These are phyloP conservation scores for Pichia sp. DNA, from an alignment of 1,139 yeast genomes.

Conservation along the genomic window DNA sequence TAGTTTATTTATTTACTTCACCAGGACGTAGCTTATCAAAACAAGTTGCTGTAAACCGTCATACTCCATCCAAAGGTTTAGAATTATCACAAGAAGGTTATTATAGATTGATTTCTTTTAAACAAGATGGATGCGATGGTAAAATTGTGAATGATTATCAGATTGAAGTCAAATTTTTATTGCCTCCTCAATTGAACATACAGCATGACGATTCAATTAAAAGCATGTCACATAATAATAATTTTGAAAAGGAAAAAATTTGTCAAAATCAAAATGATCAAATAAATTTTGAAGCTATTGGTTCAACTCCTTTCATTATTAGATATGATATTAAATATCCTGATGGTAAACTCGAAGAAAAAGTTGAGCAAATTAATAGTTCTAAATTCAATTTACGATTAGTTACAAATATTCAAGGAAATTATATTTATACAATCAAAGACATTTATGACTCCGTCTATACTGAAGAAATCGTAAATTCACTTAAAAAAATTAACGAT, in stretches of 20 bases:
- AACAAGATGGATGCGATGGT: constrained; percentile 69
- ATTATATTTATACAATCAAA: constrained; percentile 53
- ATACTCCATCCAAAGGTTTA: constrained; percentile 34
- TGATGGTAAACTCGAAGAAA: constrained; percentile 38
- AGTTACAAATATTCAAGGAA: constrained; percentile 38
- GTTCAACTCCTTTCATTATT: constrained; percentile 68
- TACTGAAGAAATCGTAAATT: constrained; percentile 38
- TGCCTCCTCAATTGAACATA: constrained; percentile 46
- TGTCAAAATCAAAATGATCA: constrained; percentile 23
- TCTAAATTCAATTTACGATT: constrained; percentile 37
- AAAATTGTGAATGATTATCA: constrained; percentile 34
- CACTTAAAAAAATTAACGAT: constrained; percentile 21
- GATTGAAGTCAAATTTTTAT: constrained; percentile 44
- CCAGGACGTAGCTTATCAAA: constrained; percentile 24
- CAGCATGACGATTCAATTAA: constrained; percentile 11
- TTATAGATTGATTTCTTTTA: constrained; percentile 52
- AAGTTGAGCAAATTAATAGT: constrained; percentile 46
- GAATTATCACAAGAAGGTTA: constrained; percentile 52
- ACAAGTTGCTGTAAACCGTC: constrained; percentile 16
- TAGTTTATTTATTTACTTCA: constrained; percentile 36
- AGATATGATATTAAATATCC: constrained; percentile 64
- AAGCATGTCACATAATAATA: neutral
- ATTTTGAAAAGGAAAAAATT: constrained; percentile 12
- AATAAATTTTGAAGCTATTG: constrained; percentile 46
- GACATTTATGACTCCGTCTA: constrained; percentile 66